Conservation (phyloP, 768 basidiomycete genomes). For the Suillus occidentalis region DNA sequence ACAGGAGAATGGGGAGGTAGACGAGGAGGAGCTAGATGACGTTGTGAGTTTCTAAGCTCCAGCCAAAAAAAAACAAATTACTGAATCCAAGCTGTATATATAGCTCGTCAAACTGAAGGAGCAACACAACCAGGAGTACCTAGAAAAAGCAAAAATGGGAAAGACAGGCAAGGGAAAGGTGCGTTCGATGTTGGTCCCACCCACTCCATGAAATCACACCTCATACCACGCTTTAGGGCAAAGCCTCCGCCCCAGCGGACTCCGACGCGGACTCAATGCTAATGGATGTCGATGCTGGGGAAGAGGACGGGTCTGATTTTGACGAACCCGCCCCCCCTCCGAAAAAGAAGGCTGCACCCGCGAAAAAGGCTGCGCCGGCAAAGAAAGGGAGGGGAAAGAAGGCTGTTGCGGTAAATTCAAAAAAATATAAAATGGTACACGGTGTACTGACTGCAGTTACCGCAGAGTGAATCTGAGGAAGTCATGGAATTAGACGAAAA, state of each 20-base stretch:
- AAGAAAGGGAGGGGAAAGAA: conserved; percentile 57
- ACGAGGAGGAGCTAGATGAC: conserved; percentile 76
- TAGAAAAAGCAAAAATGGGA: conserved; percentile 42
- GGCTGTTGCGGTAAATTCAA: conserved; percentile 34
- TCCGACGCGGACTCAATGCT: conserved; percentile 75
- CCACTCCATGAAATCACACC: not conserved
- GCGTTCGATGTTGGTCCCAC: conserved; percentile 3
- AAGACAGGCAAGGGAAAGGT: conserved; percentile 48
- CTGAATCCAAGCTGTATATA: not conserved
- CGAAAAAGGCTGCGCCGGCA: conserved; percentile 36
- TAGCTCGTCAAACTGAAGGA: conserved; percentile 74
- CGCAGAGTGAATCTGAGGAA: conserved; percentile 48
- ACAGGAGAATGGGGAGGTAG: conserved; percentile 59
- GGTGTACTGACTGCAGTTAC: conserved; percentile 2
- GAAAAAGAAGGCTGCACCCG: conserved; percentile 38
- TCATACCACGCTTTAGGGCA: conserved; percentile 37
- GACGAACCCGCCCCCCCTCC: conserved; percentile 43
- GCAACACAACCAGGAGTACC: conserved; percentile 63
- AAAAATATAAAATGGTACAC: conserved; percentile 1
- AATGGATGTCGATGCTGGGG: conserved; percentile 66
- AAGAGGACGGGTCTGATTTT: conserved; percentile 49
- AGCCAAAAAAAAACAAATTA: not conserved
- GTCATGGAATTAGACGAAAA: conserved; percentile 57
- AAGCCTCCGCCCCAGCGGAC: conserved; percentile 45
- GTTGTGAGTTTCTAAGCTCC: conserved; percentile 44